Evolutionary conservation across 305 asterid species (phyloP), one percentile per base, ranked within the genome.

Genomic region (Plantago rigida): DNA sequence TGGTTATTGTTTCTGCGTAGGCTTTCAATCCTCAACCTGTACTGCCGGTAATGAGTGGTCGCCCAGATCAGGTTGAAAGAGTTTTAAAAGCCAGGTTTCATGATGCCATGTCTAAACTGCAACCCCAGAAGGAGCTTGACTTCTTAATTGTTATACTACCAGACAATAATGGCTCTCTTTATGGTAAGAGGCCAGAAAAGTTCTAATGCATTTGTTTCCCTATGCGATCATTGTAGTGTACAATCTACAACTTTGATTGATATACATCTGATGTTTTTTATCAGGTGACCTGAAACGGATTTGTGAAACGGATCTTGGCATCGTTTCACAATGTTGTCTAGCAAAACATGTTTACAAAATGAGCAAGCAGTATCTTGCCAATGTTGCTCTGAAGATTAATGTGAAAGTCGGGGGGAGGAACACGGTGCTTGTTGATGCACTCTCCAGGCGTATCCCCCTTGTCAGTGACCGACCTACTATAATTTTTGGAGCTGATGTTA

Each of bases 371-470:
- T 91, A 91, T 71, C 94, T 91, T 56, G 98, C 98, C 14, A 91
- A 91, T 73, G 94, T 91, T n/a, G 69, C 98, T 2, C 70, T 91
- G 54, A 91, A 91, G 77, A 88, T 91, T 6, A 91, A 91, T 63
- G 95, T 92, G 49, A 92, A 92, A 74, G 98, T 84, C 63, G 98
- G 98, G 28, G 99, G 99, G 51, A 79, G 95, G 75, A 92, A 92
- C 68, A 92, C 94, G 0, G 99, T 92, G 54, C 85, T 92, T 58
- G 82, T 82, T 49, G 97, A 88, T 71, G 99, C 99, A 5, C 59
- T 88, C 41, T 78, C 94, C 2, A 77, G 95, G 66, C 90, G 95
- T 59, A 88, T 92, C 47, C 99, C 99, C 46, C 84, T 84, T 6
- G 99, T 92, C 58, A 88, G 95, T 61, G 95, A 88, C 68, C 73